Evolutionary conservation across 1,284 basidiomycete species (phyloP).

Genomic region (Ceratobasidium sp.): DNA sequence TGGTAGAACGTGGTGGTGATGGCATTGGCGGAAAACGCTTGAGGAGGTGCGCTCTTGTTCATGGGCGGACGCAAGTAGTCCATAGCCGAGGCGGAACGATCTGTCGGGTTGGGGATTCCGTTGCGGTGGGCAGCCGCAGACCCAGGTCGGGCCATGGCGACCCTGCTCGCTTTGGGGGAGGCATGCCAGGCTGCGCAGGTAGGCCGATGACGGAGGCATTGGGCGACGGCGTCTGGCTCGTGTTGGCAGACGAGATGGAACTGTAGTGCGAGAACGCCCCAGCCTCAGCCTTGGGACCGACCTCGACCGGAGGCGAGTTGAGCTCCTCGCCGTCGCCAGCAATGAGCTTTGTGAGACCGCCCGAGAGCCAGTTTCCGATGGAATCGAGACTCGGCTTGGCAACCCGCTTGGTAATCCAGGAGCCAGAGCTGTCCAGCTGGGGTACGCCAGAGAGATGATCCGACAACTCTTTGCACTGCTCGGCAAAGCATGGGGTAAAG

Average conservation of each 20-base stretch:
- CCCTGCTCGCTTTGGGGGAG: constrained; percentile 33
- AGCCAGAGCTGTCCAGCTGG: constrained; percentile 71
- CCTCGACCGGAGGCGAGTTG: constrained; percentile 52
- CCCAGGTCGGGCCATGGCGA: constrained; percentile 55
- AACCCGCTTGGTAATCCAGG: constrained; percentile 83
- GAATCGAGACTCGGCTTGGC: constrained; percentile 90
- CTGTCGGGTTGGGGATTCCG: constrained; percentile 52
- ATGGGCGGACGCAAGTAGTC: constrained; percentile 61
- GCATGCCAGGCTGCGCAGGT: constrained; percentile 25
- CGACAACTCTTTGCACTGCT: constrained; percentile 80
- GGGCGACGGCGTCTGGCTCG: constrained; percentile 74
- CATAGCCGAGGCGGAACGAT: constrained; percentile 77
- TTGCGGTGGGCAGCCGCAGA: constrained; percentile 65
- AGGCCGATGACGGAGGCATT: constrained; percentile 62
- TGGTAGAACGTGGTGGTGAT: constrained; percentile 58
- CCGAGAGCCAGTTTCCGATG: constrained; percentile 92
- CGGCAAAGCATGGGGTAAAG: constrained; percentile 69
- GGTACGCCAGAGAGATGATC: constrained; percentile 83
- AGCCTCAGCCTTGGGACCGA: constrained; percentile 54
- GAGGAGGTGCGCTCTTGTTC: constrained; percentile 55
- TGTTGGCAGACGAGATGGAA: constrained; percentile 83
- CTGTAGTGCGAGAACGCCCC: constrained; percentile 96
- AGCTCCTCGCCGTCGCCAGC: constrained; percentile 79
- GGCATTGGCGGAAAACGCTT: constrained; percentile 62
- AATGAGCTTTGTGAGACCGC: constrained; percentile 95